Evolutionary conservation across 225 moss, liverwort and hornwort genomes (phyloP).

Genomic region (Polytrichum commune): DNA sequence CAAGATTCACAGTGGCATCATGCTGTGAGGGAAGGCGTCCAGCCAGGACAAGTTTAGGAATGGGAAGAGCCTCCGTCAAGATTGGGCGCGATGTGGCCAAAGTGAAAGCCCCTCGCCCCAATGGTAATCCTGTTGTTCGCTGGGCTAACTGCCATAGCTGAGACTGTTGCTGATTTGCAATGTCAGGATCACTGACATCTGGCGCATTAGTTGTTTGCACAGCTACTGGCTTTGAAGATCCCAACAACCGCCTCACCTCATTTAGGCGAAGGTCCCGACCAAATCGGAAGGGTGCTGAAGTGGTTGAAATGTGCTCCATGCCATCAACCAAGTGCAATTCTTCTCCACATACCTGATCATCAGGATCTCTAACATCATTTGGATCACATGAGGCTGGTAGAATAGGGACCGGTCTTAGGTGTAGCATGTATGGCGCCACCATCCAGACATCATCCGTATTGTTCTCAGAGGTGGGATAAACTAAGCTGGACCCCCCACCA

Average conservation of each 20-base stretch:
- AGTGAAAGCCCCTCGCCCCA: slow-evolving; percentile 68
- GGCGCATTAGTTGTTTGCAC: slow-evolving; percentile 55
- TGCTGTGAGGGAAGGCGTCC: slow-evolving; percentile 66
- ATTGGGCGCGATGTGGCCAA: slow-evolving; percentile 58
- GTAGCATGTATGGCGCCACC: slow-evolving; percentile 92
- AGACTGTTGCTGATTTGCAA: slow-evolving; percentile 63
- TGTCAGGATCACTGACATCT: slow-evolving; percentile 64
- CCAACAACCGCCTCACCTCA: slow-evolving; percentile 57
- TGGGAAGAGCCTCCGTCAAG: slow-evolving; percentile 56
- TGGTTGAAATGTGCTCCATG: slow-evolving; percentile 54
- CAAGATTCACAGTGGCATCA: slow-evolving; percentile 65
- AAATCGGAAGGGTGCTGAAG: slow-evolving; percentile 47
- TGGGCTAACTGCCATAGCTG: slow-evolving; percentile 73
- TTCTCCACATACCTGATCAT: slow-evolving; percentile 41
- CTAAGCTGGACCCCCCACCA: slow-evolving; percentile 28
- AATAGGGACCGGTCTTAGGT: slow-evolving; percentile 71
- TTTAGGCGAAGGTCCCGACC: slow-evolving; percentile 54
- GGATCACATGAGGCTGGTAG: slow-evolving; percentile 62
- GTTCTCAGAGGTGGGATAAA: slow-evolving; percentile 23
- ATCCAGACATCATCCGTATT: slow-evolving; percentile 73
- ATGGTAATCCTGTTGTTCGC: slow-evolving; percentile 53
- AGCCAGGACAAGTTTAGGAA: slow-evolving; percentile 56
- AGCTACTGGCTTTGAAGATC: slow-evolving; percentile 65
- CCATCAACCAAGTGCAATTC: slow-evolving; percentile 42
- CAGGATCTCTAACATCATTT: slow-evolving; percentile 61